Conservation (phyloP, 1,139 yeast genomes). For the Yamadazyma diospyri region DNA sequence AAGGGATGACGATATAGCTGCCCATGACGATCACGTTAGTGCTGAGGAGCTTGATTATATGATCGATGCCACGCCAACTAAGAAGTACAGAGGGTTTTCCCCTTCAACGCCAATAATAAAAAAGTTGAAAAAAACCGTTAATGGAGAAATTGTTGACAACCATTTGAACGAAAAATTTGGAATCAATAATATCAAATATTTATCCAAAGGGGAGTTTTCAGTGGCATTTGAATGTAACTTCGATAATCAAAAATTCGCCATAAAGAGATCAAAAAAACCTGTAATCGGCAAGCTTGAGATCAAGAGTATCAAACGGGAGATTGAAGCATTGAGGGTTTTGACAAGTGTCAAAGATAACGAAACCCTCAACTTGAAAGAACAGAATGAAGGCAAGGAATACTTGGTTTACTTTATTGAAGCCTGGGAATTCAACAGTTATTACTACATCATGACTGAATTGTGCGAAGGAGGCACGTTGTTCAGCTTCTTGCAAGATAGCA, state of each 20-base stretch:
- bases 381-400: constrained; percentile 74
- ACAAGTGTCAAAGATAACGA: constrained; percentile 43
- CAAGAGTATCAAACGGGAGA: constrained; percentile 36
- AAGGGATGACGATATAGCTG: background rate
- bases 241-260: constrained; percentile 71
- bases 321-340: constrained; percentile 41
- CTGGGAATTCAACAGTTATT: constrained; percentile 75
- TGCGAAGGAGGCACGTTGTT: constrained; percentile 94
- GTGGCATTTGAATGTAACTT: constrained; percentile 75
- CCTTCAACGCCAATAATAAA: constrained; percentile 14
- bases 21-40: background rate
- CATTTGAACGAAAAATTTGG: constrained; percentile 69
- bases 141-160: constrained; percentile 40
- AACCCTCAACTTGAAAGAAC: constrained; percentile 42
- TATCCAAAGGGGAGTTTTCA: constrained; percentile 89
- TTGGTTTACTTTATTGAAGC: constrained; percentile 77
- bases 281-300: constrained; percentile 39
- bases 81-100: constrained; percentile 20
- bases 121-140: constrained; percentile 1
- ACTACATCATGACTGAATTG: constrained; percentile 90
- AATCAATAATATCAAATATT: constrained; percentile 54
- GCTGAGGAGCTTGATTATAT: constrained; percentile 11
- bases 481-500: constrained; percentile 70
- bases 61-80: constrained; percentile 35
- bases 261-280: constrained; percentile 71